Conservation (phyloP, 2,329 filamentous ascomycete species). For the Cordyceps javanica region DNA sequence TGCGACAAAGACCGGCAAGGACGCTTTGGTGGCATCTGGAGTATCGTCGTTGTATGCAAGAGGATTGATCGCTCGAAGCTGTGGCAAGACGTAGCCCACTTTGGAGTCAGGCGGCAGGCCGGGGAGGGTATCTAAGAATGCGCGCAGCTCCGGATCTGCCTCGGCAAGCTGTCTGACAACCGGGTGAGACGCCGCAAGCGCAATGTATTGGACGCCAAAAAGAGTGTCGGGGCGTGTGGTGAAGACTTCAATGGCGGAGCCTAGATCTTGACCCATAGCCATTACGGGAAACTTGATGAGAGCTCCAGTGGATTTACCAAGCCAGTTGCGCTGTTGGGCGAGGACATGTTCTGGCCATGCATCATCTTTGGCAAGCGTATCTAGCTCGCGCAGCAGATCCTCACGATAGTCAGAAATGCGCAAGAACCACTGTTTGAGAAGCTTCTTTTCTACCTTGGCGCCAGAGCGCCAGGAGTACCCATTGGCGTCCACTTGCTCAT, state of each 20-base stretch:
- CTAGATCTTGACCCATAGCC: conserved; percentile 32
- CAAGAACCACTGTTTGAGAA: conserved; percentile 85
- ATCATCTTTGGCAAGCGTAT: conserved; percentile 53
- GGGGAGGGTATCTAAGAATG: conserved; percentile 61
- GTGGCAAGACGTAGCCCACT: conserved; percentile 61
- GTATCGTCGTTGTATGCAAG: conserved; percentile 49
- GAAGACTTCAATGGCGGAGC: conserved; percentile 61
- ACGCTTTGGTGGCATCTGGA: conserved; percentile 44
- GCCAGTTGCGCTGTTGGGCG: conserved; percentile 81
- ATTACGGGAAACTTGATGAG: conserved; percentile 63
- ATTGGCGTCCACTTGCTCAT: conserved; percentile 86
- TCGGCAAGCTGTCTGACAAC: conserved; percentile 57
- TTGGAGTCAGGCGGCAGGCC: conserved; percentile 50
- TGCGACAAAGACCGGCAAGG: conserved; percentile 71
- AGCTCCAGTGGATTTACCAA: conserved; percentile 71
- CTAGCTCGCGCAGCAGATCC: conserved; percentile 63
- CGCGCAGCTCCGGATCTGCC: conserved; percentile 53
- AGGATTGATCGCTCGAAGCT: conserved; percentile 59
- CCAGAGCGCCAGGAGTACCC: conserved; percentile 84
- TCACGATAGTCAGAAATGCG: conserved; percentile 76
- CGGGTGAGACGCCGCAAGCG: conserved; percentile 67
- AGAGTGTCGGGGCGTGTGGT: conserved; percentile 82
- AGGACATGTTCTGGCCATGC: conserved; percentile 80
- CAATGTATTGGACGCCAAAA: conserved; percentile 81
- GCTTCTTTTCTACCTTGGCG: conserved; percentile 72